These are phyloP conservation scores for Trichopus zeylanicus DNA, from an alignment of 116 monocot genomes.

Conservation along the genomic window DNA sequence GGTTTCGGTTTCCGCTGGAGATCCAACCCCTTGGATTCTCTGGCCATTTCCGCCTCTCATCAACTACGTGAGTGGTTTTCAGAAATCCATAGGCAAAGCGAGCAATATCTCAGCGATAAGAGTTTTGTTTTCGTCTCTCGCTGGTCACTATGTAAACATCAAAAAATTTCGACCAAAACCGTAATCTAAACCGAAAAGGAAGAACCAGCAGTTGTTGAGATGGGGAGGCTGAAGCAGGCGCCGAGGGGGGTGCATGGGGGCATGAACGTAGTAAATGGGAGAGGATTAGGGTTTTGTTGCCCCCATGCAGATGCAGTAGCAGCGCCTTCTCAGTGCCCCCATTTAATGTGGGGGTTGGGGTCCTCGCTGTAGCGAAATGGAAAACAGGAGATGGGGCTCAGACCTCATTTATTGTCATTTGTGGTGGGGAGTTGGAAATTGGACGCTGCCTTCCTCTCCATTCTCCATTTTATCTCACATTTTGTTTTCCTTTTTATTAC, in stretches of 20 bases:
- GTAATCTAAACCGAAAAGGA: too few relatives aligned
- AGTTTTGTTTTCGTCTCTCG: too few relatives aligned
- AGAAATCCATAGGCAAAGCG: too few relatives aligned
- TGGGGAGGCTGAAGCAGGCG: too few relatives aligned
- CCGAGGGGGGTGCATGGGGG: background rate
- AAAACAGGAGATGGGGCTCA: background rate
- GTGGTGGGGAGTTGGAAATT: background rate
- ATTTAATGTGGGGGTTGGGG: slow-evolving; percentile 3
- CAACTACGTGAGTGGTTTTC: too few relatives aligned
- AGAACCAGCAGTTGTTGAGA: too few relatives aligned
- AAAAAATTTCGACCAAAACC: too few relatives aligned
- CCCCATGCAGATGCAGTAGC: background rate
- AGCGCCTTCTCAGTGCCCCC: background rate
- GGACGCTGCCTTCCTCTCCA: background rate
- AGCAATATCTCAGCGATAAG: too few relatives aligned
- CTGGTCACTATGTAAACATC: too few relatives aligned
- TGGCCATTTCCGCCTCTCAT: too few relatives aligned
- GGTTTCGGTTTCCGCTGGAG: too few relatives aligned
- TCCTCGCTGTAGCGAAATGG: background rate
- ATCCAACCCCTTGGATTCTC: too few relatives aligned
- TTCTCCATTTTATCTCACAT: background rate
- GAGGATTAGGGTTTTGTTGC: background rate
- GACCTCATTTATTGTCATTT: background rate
- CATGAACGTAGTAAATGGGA: slow-evolving; percentile 12
- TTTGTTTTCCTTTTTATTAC: background rate